Evolutionary conservation across 2,329 filamentous ascomycete genomes (phyloP).

Genomic region (Biscogniauxia marginata): DNA sequence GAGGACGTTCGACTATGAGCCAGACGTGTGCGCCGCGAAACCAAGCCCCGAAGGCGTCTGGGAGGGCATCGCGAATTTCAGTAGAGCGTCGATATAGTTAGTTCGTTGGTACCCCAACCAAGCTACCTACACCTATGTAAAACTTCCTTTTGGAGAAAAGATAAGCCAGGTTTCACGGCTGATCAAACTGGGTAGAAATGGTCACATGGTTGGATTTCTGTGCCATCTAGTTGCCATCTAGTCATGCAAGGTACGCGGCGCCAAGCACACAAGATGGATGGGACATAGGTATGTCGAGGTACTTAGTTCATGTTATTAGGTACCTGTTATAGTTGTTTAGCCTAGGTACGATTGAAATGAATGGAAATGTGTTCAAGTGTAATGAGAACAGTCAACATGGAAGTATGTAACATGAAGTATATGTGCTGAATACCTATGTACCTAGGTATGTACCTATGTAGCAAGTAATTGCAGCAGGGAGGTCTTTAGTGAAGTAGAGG

Average conservation of each 20-base stretch:
- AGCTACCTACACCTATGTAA: too few species aligned
- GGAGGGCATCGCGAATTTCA: conserved; percentile 56
- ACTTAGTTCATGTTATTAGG: too few species aligned
- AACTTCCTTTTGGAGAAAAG: too few species aligned
- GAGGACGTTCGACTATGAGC: conserved; percentile 62
- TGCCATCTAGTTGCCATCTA: background rate
- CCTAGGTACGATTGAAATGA: too few species aligned
- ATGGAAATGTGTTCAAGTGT: too few species aligned
- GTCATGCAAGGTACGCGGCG: background rate
- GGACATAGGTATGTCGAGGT: background rate
- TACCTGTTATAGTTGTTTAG: too few species aligned
- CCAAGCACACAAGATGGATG: background rate
- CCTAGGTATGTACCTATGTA: background rate
- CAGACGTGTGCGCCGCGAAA: conserved; percentile 76
- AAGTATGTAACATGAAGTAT: background rate
- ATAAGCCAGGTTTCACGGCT: too few species aligned
- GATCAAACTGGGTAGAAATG: background rate
- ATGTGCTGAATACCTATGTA: background rate
- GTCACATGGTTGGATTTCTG: background rate
- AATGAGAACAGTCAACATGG: too few species aligned
- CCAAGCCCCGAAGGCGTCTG: conserved; percentile 81
- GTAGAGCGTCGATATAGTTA: conserved; percentile 7
- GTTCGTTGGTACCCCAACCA: too few species aligned
- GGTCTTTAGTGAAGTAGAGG: too few species aligned
- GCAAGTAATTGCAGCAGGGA: too few species aligned